Evolutionary conservation across 164 flowering plant genomes (phyloP).

Genomic region (Chimonanthus salicifolius): DNA sequence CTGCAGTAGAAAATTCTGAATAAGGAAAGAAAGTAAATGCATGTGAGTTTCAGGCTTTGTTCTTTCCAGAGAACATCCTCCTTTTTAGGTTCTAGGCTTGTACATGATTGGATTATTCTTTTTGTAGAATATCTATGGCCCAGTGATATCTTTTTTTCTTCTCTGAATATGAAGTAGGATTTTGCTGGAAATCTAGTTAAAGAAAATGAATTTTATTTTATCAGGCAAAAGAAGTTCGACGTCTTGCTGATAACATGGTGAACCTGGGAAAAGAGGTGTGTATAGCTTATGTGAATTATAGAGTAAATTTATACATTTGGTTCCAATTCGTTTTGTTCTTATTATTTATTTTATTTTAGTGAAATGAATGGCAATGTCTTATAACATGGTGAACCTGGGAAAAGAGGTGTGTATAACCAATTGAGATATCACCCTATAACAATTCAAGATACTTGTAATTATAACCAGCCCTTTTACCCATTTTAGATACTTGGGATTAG

Average conservation of each 20-base stretch:
- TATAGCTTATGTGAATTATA: neutral
- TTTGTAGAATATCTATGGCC: neutral
- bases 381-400: conserved; percentile 88
- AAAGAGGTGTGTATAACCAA: conserved; percentile 56
- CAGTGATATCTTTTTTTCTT: neutral
- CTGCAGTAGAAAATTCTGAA: too few species aligned
- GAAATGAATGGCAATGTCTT: conserved; percentile 33
- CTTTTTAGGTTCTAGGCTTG: too few species aligned
- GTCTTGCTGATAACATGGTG: conserved; percentile 92
- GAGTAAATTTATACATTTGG: neutral
- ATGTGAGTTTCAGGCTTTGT: too few species aligned
- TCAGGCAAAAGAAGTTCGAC: conserved; percentile 85
- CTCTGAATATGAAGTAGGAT: neutral
- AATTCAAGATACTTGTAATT: too few species aligned
- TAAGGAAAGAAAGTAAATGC: too few species aligned
- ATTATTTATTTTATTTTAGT: neutral
- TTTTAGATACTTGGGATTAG: too few species aligned
- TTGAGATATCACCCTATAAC: too few species aligned
- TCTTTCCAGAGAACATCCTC: too few species aligned
- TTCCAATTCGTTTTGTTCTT: neutral
- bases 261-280: conserved; percentile 86
- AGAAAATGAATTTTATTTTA: conserved; percentile 3
- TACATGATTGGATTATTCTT: too few species aligned
- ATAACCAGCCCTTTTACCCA: too few species aligned
- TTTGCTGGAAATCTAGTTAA: neutral